Conservation (phyloP, 2,329 filamentous ascomycete genomes). For the Pseudocercospora musae region DNA sequence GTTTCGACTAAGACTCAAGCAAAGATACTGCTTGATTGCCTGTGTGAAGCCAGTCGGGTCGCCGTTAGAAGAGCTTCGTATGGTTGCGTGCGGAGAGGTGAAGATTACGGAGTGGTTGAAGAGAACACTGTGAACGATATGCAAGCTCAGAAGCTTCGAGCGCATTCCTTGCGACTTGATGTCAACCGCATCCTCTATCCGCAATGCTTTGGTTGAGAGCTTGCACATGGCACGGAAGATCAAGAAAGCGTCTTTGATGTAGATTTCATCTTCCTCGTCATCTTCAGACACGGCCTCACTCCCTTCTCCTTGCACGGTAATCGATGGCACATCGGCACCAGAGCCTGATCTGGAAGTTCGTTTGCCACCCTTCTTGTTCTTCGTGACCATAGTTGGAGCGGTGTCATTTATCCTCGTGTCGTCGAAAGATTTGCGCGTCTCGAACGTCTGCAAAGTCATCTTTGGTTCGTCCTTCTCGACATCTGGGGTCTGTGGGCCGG, state of each 20-base stretch:
- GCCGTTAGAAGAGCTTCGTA: slow-evolving; percentile 83
- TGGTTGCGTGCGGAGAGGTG: slow-evolving; percentile 85
- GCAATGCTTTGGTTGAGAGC: slow-evolving; percentile 85
- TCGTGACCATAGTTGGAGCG: slow-evolving; percentile 64
- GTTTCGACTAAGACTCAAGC: slow-evolving; percentile 89
- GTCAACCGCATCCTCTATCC: slow-evolving; percentile 88
- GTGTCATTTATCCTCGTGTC: slow-evolving; percentile 64
- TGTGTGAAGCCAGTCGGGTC: slow-evolving; percentile 88
- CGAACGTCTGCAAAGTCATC: slow-evolving; percentile 66
- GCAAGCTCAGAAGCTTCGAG: slow-evolving; percentile 90
- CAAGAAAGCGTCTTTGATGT: slow-evolving; percentile 93
- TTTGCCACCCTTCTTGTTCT: slow-evolving; percentile 45
- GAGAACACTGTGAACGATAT: slow-evolving; percentile 90
- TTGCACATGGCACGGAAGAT: slow-evolving; percentile 98
- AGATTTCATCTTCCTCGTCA: slow-evolving; percentile 89
- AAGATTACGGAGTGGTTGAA: slow-evolving; percentile 93
- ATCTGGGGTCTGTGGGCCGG: slow-evolving; percentile 41
- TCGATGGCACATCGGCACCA: slow-evolving; percentile 42
- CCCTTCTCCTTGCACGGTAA: slow-evolving; percentile 33
- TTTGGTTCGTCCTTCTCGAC: slow-evolving; percentile 51
- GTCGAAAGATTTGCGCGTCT: slow-evolving; percentile 64
- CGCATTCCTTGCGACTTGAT: slow-evolving; percentile 93
- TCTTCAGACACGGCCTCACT: slow-evolving; percentile 58
- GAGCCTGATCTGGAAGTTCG: slow-evolving; percentile 41
- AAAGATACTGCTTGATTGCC: slow-evolving; percentile 94